A percentile compares a stretch with the other conserved stretches of the same genome.
These are phyloP conservation scores for Eleusine coracana DNA, from an alignment of 176 grass and related monocot genomes.

Conservation along the genomic window DNA sequence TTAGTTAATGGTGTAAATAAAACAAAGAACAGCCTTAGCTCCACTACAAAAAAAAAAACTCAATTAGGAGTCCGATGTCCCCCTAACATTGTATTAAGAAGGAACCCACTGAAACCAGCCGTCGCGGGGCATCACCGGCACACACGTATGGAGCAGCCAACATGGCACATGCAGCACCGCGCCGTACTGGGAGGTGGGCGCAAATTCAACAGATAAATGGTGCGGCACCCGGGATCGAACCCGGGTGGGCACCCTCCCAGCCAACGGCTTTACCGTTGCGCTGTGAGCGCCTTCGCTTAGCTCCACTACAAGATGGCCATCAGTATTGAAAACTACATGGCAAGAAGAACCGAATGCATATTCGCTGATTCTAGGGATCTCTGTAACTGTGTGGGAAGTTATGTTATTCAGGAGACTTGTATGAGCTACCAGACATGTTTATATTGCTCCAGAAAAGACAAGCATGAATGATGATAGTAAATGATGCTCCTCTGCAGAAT, in stretches of 20 bases:
- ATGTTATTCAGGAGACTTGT: slow-evolving; percentile 7
- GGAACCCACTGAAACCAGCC: too few relatives aligned
- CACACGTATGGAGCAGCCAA: too few relatives aligned
- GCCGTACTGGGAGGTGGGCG: too few relatives aligned
- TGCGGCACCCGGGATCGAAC: too few relatives aligned
- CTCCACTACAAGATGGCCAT: not conserved
- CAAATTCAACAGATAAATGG: not conserved
- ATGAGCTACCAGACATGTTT: not conserved
- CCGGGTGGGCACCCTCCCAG: too few relatives aligned
- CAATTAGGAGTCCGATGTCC: not conserved
- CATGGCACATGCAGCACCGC: too few relatives aligned
- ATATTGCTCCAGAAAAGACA: slow-evolving; percentile 6
- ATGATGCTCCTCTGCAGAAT: slow-evolving; percentile 11
- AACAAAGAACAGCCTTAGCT: not conserved
- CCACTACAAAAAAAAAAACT: not conserved
- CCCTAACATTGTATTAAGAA: not conserved
- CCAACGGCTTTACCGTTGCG: too few relatives aligned
- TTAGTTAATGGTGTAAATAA: not conserved
- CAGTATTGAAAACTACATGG: not conserved
- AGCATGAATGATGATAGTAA: not conserved
- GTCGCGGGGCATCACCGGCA: too few relatives aligned
- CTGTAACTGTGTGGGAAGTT: not conserved
- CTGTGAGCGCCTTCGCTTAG: not conserved
- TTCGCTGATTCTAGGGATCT: not conserved
- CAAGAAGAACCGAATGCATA: too few relatives aligned